Conservation (phyloP, 345 rosid genomes). For the Rhodamnia argentea region DNA sequence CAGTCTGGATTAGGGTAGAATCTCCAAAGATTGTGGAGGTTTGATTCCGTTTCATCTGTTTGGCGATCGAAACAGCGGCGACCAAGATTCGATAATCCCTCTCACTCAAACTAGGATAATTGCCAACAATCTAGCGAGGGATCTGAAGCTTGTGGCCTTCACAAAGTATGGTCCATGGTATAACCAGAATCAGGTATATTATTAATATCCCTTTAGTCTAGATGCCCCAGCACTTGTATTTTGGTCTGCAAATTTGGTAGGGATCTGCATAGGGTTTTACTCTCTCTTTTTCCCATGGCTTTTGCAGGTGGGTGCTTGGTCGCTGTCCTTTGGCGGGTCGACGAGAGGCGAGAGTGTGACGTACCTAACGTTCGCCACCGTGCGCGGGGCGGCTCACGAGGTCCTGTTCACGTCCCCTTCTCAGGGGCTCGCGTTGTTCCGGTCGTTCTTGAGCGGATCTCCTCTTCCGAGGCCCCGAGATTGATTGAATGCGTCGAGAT, state of each 20-base stretch:
- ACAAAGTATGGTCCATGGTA: neutral
- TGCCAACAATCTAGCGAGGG: conserved; percentile 22
- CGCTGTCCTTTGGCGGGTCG: conserved; percentile 5
- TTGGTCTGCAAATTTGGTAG: neutral
- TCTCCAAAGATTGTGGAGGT: neutral
- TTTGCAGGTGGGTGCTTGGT: conserved; percentile 20
- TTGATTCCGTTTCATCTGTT: neutral
- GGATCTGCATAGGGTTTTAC: neutral
- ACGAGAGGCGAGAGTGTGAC: conserved; percentile 5
- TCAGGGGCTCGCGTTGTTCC: conserved; percentile 10
- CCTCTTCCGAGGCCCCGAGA: neutral
- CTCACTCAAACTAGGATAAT: conserved; percentile 24
- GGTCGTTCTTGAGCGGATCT: conserved; percentile 5
- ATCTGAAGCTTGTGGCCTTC: conserved; percentile 13
- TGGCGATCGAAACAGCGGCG: conserved; percentile 10
- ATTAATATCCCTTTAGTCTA: neutral
- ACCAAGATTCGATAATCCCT: conserved; percentile 23
- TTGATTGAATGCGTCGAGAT: neutral
- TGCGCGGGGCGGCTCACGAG: conserved; percentile 16
- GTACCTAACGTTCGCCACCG: conserved; percentile 10
- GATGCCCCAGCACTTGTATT: neutral
- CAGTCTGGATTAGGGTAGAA: neutral
- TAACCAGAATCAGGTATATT: neutral
- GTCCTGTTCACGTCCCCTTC: conserved; percentile 15
- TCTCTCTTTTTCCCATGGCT: neutral